Conservation (phyloP, 768 basidiomycete species). For the Tricholoma sp. region DNA sequence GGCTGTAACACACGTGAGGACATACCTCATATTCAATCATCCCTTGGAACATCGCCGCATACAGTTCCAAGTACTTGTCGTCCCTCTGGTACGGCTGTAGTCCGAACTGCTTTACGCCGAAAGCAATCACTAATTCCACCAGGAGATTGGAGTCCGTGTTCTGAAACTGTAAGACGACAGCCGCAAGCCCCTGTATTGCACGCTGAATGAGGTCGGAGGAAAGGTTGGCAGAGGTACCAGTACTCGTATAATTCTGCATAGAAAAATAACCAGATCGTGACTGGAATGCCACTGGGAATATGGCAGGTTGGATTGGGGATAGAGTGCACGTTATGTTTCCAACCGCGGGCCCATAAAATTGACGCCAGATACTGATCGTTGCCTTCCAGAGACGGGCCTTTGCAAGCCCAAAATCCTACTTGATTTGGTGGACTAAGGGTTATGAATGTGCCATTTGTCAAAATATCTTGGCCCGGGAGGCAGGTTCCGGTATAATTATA, state of each 20-base stretch:
- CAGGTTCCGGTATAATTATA: not conserved
- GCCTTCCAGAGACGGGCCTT: not conserved
- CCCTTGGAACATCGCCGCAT: no score
- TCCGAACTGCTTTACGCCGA: no score
- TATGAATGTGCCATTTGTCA: no score
- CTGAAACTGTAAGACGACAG: constrained; percentile 9
- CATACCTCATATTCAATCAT: no score
- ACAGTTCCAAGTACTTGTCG: no score
- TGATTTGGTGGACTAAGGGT: no score
- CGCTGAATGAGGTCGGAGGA: constrained; percentile 6
- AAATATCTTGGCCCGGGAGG: not conserved
- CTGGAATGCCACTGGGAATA: constrained; percentile 11
- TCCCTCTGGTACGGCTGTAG: no score
- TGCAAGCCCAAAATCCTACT: constrained; percentile 15
- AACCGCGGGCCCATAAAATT: constrained; percentile 4
- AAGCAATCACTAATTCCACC: constrained; percentile 13
- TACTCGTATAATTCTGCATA: not conserved
- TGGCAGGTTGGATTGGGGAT: no score
- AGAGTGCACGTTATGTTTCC: constrained; percentile 20
- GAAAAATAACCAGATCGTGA: no score
- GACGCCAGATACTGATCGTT: constrained; percentile 2
- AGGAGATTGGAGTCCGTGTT: constrained; percentile 12
- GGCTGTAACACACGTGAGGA: no score
- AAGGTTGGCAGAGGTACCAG: not conserved
- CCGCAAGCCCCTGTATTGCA: no score